Conservation (phyloP, 179 eudicot genomes). For the Drosera spatulata region DNA sequence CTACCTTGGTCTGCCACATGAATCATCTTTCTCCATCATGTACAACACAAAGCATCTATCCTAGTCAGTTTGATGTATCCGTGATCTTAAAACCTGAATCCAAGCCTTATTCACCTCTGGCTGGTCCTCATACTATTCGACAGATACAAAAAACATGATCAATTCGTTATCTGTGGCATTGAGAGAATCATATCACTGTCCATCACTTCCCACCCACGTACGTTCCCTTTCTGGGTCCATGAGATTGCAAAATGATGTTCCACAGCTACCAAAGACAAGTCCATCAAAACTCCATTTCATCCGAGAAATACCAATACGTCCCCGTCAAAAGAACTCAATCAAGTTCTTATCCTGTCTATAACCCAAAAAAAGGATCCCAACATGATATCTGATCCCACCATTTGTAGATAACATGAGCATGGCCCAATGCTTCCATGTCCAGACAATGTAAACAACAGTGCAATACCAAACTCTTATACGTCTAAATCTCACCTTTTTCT, state of each 20-base stretch:
- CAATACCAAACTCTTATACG: neutral
- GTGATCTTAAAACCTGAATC: no score
- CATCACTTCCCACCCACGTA: neutral
- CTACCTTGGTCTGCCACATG: no score
- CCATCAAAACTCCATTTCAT: neutral
- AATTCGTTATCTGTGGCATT: no score
- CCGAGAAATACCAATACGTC: neutral
- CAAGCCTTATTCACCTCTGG: no score
- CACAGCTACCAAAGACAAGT: neutral
- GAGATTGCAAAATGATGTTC: neutral
- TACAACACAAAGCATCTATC: no score
- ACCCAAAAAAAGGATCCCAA: constrained; percentile 5
- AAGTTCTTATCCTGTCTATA: constrained; percentile 16
- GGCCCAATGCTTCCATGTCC: constrained; percentile 7
- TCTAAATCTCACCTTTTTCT: no score
- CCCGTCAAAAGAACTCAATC: neutral
- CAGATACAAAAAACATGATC: no score
- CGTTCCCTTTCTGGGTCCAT: neutral
- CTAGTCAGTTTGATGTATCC: no score
- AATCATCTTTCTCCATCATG: no score
- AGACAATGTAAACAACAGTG: neutral
- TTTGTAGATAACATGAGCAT: constrained; percentile 11
- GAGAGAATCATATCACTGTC: neutral
- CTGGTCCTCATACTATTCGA: no score
- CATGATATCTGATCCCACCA: constrained; percentile 15